Percentiles rank a stretch among this genome's conserved stretches.
Conservation (phyloP, 192 early-diverging fungal genomes). For the Dimargaris xerosporica region DNA sequence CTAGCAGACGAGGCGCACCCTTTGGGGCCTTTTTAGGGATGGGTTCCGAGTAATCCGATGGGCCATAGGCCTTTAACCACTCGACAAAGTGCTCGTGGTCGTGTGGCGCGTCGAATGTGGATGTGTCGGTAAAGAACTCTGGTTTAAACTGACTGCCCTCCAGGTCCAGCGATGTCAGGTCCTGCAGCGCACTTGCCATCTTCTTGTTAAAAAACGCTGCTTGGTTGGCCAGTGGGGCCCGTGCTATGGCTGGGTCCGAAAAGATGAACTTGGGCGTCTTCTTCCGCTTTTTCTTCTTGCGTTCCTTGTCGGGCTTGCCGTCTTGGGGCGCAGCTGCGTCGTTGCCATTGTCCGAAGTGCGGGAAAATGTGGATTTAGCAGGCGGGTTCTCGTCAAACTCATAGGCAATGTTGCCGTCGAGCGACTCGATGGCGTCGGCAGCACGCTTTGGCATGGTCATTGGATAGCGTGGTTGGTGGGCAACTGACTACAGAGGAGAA, state of each 20-base stretch:
- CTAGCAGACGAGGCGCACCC: constrained; percentile 25
- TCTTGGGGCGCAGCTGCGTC: background rate
- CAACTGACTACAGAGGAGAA: too few species aligned
- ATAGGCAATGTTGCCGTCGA: background rate
- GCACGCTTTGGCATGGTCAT: background rate
- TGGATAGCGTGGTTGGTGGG: too few species aligned
- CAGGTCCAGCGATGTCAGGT: background rate
- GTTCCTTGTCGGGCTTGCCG: too few species aligned
- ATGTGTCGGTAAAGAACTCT: background rate
- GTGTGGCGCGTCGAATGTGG: background rate
- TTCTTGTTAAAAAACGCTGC: background rate
- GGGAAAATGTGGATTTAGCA: background rate
- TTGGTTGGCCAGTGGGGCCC: background rate
- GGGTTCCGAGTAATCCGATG: background rate
- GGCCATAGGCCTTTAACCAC: background rate
- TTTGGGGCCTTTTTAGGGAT: constrained; percentile 15
- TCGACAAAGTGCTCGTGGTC: background rate
- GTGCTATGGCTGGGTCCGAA: background rate
- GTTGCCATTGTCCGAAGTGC: background rate
- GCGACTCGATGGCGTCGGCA: background rate
- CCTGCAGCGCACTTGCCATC: background rate
- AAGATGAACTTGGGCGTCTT: constrained; percentile 13
- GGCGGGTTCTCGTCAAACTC: background rate
- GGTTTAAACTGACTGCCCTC: background rate
- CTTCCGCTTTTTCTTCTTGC: constrained; percentile 13